phyloP scores from a whole-genome alignment of 1,284 basidiomycete genomes.

The Amylostereum areolatum region DNA sequence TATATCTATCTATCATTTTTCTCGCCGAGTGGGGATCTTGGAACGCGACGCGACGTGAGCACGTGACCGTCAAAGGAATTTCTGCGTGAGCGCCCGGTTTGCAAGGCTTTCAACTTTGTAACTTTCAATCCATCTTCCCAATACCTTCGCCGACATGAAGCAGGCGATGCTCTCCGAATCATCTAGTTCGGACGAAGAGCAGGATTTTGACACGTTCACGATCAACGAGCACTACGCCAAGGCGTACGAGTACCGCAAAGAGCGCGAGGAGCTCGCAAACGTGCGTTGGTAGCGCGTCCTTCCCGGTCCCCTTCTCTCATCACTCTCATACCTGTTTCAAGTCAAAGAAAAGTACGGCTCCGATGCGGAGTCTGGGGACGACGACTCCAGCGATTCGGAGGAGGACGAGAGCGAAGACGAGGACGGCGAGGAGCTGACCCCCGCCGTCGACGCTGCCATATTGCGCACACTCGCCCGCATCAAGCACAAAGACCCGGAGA shows the following conservation, averaged over 20 bases:
- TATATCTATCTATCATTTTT: too few relatives aligned
- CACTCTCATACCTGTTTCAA: slow-evolving; percentile 22
- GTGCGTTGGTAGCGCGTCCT: slow-evolving; percentile 36
- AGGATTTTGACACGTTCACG: slow-evolving; percentile 47
- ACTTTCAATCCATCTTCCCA: too few relatives aligned
- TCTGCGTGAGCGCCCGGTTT: too few relatives aligned
- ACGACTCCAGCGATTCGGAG: slow-evolving; percentile 63
- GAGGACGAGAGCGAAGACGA: slow-evolving; percentile 87
- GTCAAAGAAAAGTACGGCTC: slow-evolving; percentile 87
- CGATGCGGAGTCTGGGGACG: slow-evolving; percentile 48
- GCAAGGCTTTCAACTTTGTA: too few relatives aligned
- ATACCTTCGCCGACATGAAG: slow-evolving; percentile 8
- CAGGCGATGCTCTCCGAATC: slow-evolving; percentile 7
- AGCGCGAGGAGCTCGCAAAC: slow-evolving; percentile 74
- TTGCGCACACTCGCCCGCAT: slow-evolving; percentile 88
- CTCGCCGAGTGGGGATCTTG: too few relatives aligned
- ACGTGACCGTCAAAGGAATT: too few relatives aligned
- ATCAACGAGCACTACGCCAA: slow-evolving; percentile 83
- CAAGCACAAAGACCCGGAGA: slow-evolving; percentile 75
- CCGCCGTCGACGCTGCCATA: slow-evolving; percentile 92
- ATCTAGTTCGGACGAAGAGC: slow-evolving; percentile 28
- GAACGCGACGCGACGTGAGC: too few relatives aligned
- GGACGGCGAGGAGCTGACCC: slow-evolving; percentile 93
- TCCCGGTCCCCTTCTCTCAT: slow-evolving; percentile 1
- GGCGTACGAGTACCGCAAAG: slow-evolving; percentile 75